Base-by-base conservation (phyloP, 2,329 filamentous ascomycete species). In the Rhynchosporium secalis region DNA sequence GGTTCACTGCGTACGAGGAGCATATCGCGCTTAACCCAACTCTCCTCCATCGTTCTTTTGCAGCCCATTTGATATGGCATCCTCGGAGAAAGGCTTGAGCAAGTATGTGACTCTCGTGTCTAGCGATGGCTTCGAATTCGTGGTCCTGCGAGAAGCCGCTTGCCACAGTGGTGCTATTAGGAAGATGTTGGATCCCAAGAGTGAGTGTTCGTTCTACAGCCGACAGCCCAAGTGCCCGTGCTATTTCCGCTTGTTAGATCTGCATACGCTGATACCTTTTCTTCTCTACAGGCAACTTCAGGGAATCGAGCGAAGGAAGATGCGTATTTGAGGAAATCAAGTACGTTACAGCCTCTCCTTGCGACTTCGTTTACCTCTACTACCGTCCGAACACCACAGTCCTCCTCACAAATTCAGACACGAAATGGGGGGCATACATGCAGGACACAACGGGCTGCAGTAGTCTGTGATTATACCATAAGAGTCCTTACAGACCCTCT, bases 71-170 rank as follows among this genome's bases (percentile, higher is more conserved):
- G 52, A 20, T 36, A 61, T 61, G 59, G 59, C 43, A 33, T 56
- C 52, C 45, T 61, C 59, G 26, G 33, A 38, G 33, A 41, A 61
- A 31, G 58, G 38, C 13, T 29, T 61, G 48, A 85, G 83, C 76
- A 86, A 91, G 72, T 93, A 92, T 75, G 83, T 93, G 67, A 93
- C 90, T 4, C 84, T 94, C 58, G 81, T 92, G 47, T 92, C 89
- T 0, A 83, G 80, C 68, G 90, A 94, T 75, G 88, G 85, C 70
- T 92, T 86, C 74, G 89, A 92, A 78, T 93, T 91, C 73, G 85
- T 90, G 66, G 81, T 93, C 57, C 79, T 89, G 60, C 86, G 89
- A 59, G 87, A 90, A 56, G 87, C 89, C 2, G 86, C 89, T 63
- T 80, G 85, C 71, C 79, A 90, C 71, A 90, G 88, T 69, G 86